Evolutionary conservation across 495 filamentous ascomycete genomes (phyloP).

Genomic region (Xylaria venustula): DNA sequence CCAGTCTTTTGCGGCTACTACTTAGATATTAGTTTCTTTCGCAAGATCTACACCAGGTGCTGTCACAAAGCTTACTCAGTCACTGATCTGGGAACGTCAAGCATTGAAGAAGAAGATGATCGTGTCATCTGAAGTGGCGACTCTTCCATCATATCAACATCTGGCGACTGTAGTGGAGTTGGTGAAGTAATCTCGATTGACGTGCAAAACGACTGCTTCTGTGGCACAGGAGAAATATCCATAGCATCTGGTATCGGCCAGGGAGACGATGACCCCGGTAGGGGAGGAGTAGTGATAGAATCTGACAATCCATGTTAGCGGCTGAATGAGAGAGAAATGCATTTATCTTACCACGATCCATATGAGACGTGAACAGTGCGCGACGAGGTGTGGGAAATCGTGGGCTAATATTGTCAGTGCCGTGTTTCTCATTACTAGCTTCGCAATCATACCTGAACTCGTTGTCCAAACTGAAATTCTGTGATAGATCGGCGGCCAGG

Average conservation of each 20-base stretch:
- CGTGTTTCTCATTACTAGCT: slow-evolving; percentile 5
- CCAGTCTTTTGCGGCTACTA: slow-evolving; percentile 56
- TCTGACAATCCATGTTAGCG: slow-evolving; percentile 43
- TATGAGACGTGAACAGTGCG: slow-evolving; percentile 82
- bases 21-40: slow-evolving; percentile 6
- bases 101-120: slow-evolving; percentile 43
- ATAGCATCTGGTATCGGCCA: slow-evolving; percentile 72
- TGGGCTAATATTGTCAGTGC: slow-evolving; percentile 58
- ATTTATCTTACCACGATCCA: slow-evolving; percentile 29
- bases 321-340: slow-evolving; percentile 10
- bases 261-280: slow-evolving; percentile 77
- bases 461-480: slow-evolving; percentile 85
- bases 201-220: slow-evolving; percentile 70
- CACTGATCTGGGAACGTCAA: slow-evolving; percentile 50
- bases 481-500: slow-evolving; percentile 88
- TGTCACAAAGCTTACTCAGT: slow-evolving; percentile 50
- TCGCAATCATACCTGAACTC: slow-evolving; percentile 70
- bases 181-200: slow-evolving; percentile 68
- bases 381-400: slow-evolving; percentile 88
- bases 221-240: slow-evolving; percentile 93
- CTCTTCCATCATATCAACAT: slow-evolving; percentile 48
- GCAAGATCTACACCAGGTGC: background rate
- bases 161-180: slow-evolving; percentile 51
- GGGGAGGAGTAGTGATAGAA: slow-evolving; percentile 77
- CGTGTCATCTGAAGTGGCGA: slow-evolving; percentile 44